Evolutionary conservation across 208 protist genomes (phyloP), one percentile per base, ranked within the genome.

Genomic region (Borovskyia barvae): DNA sequence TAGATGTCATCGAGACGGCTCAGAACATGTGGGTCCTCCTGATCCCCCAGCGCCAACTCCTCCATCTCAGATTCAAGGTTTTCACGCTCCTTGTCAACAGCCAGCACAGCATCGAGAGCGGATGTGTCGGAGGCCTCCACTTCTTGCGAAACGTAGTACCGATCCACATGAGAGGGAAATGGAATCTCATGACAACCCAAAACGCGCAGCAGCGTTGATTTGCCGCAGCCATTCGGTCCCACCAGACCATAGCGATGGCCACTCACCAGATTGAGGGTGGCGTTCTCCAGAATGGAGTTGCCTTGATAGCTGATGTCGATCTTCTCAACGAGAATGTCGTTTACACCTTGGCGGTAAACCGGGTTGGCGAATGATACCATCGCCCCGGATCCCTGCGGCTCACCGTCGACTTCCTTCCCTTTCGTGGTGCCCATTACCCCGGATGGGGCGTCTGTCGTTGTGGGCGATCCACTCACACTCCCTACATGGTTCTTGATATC

Each of bases 111-210:
- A 5, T 97, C 86, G 14, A 96, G 65, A n/a, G 86, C 87, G 22
- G 72, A 72, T 72, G 83, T 80, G 48, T 96, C 87, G 7, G 74
- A 85, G 20, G 90, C 77, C 25, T 75, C 90, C 30, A 98, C 98
- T 72, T 99, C 98, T 56, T 99, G 96, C 41, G 98, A 97, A 20
- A 99, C 90, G 75, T 98, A 98, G 72, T 98, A 93, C 33, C 98
- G 89, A 53, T 98, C 78, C 1, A 98, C 79, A 77, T 98, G 83
- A 19, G 84, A 77, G 0, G 97, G 97, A 41, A 99, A 97, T 3
- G 82, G 85, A 39, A 98, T 96, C 50, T 90, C 85, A 50, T 88
- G 69, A 57, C 33, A 94, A 22, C 82, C 92, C 9, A 97, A 73
- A 24, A 86, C 84, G 12, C 80, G 72, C 61, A 97, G 76, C 57